A percentile compares a stretch with the other conserved stretches of the same genome.
These are phyloP conservation scores for Aspergillus viridinutans DNA, from an alignment of 2,329 filamentous ascomycete genomes.

Conservation along the genomic window DNA sequence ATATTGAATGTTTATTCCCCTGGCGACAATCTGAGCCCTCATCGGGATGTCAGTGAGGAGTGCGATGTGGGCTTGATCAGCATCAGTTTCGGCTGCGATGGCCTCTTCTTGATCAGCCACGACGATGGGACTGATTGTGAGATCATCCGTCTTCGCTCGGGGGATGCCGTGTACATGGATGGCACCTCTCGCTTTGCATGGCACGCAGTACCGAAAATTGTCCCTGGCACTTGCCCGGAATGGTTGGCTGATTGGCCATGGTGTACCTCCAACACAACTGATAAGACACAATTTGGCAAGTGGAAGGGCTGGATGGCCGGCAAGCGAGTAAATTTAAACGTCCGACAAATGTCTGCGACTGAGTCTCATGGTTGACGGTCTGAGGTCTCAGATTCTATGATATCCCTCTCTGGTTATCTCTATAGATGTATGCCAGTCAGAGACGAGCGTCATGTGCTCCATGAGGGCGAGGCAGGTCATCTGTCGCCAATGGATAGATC, in stretches of 20 bases:
- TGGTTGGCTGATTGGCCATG: constrained; percentile 73
- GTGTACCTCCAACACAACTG: constrained; percentile 35
- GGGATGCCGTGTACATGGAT: constrained; percentile 88
- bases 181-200: constrained; percentile 79
- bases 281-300: constrained; percentile 48
- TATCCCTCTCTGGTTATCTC: background rate
- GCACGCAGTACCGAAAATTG: constrained; percentile 89
- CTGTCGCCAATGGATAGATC: background rate
- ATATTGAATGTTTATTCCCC: constrained; percentile 93
- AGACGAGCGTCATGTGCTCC: background rate
- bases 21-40: constrained; percentile 85
- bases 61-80: constrained; percentile 75
- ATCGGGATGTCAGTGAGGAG: constrained; percentile 88
- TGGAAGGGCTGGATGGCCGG: constrained; percentile 86
- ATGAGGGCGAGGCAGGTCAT: background rate
- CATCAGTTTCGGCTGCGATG: constrained; percentile 85
- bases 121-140: constrained; percentile 46
- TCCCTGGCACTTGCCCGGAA: constrained; percentile 71
- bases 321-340: constrained; percentile 88
- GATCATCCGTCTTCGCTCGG: constrained; percentile 66
- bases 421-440: background rate
- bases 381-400: background rate
- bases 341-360: constrained; percentile 70
- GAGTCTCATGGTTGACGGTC: constrained; percentile 33
- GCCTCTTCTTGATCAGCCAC: constrained; percentile 77